phyloP scores from a whole-genome alignment of 2,329 filamentous ascomycete species.

The Phyllosticta ampelicida region DNA sequence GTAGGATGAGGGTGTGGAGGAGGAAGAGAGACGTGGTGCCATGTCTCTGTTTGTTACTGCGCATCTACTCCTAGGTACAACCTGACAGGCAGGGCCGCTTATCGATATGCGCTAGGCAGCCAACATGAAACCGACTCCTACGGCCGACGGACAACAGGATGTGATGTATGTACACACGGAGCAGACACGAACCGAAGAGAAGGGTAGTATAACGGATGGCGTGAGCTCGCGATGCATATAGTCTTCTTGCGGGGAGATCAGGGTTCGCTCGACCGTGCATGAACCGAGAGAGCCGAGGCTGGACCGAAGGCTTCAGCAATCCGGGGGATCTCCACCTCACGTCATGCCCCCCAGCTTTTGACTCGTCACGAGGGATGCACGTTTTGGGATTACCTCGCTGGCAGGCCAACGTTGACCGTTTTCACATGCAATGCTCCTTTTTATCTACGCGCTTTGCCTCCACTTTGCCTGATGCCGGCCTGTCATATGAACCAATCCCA shows the following conservation, averaged over 20 bases:
- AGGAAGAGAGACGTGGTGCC: constrained; percentile 10
- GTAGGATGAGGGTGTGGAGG: constrained; percentile 13
- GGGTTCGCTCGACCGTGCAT: constrained; percentile 1
- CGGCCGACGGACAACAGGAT: background rate
- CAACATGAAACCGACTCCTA: background rate
- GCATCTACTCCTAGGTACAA: constrained; percentile 6
- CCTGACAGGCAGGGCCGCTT: constrained; percentile 4
- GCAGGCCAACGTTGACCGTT: background rate
- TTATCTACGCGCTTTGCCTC: background rate
- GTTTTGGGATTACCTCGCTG: background rate
- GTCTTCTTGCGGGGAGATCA: background rate
- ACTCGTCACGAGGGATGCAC: background rate
- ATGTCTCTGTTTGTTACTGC: constrained; percentile 9
- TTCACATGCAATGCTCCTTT: constrained; percentile 9
- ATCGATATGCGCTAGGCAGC: background rate
- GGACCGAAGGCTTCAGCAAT: background rate
- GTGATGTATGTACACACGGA: background rate
- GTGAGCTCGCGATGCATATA: background rate
- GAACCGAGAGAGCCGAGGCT: constrained; percentile 4
- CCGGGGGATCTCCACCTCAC: background rate
- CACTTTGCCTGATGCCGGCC: background rate
- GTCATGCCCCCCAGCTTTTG: background rate
- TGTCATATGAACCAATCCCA: constrained; percentile 40
- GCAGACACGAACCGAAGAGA: no score
- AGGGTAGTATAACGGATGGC: background rate